Base-by-base conservation (phyloP, 345 rosid genomes). In the Brassica nigra region DNA sequence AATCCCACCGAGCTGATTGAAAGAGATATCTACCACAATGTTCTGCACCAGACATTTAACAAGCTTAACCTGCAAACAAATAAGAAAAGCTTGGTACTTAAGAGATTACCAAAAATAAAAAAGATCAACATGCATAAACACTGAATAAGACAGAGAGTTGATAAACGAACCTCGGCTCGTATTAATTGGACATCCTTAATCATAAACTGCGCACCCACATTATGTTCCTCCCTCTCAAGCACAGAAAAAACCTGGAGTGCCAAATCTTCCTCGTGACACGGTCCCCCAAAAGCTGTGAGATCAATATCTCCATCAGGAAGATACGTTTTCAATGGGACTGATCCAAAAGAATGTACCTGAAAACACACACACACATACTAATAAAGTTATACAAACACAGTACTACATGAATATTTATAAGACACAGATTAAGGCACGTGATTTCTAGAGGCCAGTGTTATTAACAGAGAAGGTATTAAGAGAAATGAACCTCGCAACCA, bases 221-320 rank as follows among this genome's bases (percentile, higher is more conserved):
- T 92, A 76, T 73, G 87, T 52, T 86, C 94, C 87, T 90, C 94
- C 73, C 86, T 83, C 80, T 92, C 94, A 74, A 92, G 93, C 49
- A 92, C 89, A 44, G 91, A 42, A 59, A 81, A 86, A 64, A 89
- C 90, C 18, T 89, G 83, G 68, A 71, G 79, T 37, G 90, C 94
- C 74, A 92, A 66, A 42, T 90, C 90, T 79, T 92, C 94, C 71
- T 90, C 97, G 6, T 79, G 69, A 73, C 80, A 84, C 27, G 70
- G 67, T 62, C 89, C 89, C 81, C 91, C 90, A 81, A 94, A 86
- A 79, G 92, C 89, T 20, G 98, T 94, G 84, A 94, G 83, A 82
- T 94, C 98, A 82, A 94, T 94, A 81, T 94, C 98, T 58, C 98
- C 97, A 81, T 94, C 98, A 62, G 98, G 98, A 75, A 94, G 98